A percentile compares a stretch with the other conserved stretches of the same genome.
phyloP scores from a whole-genome alignment of 192 early-diverging fungal genomes.

The Lobosporangium transversale region DNA sequence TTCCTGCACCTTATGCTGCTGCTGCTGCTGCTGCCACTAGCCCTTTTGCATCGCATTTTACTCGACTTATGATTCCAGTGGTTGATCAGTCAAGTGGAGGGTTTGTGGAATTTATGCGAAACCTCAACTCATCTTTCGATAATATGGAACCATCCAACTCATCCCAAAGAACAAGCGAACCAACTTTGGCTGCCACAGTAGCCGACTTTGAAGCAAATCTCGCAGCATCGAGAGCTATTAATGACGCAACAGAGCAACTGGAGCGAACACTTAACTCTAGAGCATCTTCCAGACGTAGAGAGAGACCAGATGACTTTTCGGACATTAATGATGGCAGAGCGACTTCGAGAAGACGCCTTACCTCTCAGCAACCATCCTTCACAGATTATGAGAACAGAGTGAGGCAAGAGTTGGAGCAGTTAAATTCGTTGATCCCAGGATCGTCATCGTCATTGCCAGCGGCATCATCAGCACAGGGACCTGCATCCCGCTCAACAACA shows the following conservation, averaged over 20 bases:
- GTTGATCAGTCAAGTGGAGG: slow-evolving; percentile 19
- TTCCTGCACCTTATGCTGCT: slow-evolving; percentile 7
- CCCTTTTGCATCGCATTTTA: slow-evolving; percentile 5
- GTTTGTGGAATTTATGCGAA: slow-evolving; percentile 26
- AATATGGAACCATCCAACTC: too few relatives aligned
- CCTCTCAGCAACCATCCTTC: neutral
- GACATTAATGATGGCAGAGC: slow-evolving; percentile 4
- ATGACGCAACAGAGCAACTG: neutral
- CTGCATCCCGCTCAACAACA: neutral
- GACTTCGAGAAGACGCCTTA: slow-evolving; percentile 22
- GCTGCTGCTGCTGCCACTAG: slow-evolving; percentile 10
- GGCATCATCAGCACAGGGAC: neutral
- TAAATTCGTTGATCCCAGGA: neutral
- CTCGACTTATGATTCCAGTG: slow-evolving; percentile 20
- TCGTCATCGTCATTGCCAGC: neutral
- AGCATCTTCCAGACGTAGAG: slow-evolving; percentile 17
- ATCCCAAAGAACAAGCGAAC: neutral
- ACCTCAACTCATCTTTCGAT: too few relatives aligned
- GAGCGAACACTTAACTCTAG: neutral
- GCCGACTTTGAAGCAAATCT: neutral
- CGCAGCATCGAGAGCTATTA: neutral
- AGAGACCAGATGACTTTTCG: slow-evolving; percentile 36
- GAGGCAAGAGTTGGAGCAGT: neutral
- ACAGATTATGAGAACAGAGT: neutral
- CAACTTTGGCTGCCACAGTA: neutral